Evolutionary conservation across 2,329 filamentous ascomycete species (phyloP).

Genomic region (Aspergillus luchuensis): DNA sequence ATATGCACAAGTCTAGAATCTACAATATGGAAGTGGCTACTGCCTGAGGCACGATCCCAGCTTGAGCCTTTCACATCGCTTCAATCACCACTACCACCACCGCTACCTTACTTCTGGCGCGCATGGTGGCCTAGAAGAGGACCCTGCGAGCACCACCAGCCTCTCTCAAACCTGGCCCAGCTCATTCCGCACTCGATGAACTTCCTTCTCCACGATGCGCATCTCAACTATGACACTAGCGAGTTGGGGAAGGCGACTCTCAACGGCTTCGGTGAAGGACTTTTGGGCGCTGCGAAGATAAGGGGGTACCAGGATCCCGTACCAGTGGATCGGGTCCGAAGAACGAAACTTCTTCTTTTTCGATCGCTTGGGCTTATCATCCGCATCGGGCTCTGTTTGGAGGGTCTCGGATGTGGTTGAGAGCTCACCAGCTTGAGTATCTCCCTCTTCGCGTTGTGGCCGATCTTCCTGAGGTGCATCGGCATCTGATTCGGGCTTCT

Average conservation of each 20-base stretch:
- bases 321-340: conserved; percentile 51
- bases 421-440: not conserved
- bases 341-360: conserved; percentile 34
- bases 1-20: not conserved
- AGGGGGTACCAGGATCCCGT: conserved; percentile 50
- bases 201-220: conserved; percentile 43
- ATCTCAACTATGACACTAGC: conserved; percentile 44
- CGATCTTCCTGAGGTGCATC: not conserved
- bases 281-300: conserved; percentile 48
- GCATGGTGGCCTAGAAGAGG: not conserved
- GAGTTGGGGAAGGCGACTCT: conserved; percentile 39
- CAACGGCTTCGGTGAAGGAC: conserved; percentile 45
- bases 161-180: conserved; percentile 20
- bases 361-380: conserved; percentile 20
- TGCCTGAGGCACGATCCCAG: not conserved
- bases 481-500: not conserved
- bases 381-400: conserved; percentile 7
- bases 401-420: conserved; percentile 6
- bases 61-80: not conserved
- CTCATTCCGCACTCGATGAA: conserved; percentile 33
- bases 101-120: not conserved
- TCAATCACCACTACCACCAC: not conserved
- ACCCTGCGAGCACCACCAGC: not conserved
- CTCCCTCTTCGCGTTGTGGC: not conserved
- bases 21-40: not conserved